Evolutionary conservation across 2,329 filamentous ascomycete genomes (phyloP), one percentile per base, ranked within the genome.

Genomic region (Ophiostoma angusticollis): DNA sequence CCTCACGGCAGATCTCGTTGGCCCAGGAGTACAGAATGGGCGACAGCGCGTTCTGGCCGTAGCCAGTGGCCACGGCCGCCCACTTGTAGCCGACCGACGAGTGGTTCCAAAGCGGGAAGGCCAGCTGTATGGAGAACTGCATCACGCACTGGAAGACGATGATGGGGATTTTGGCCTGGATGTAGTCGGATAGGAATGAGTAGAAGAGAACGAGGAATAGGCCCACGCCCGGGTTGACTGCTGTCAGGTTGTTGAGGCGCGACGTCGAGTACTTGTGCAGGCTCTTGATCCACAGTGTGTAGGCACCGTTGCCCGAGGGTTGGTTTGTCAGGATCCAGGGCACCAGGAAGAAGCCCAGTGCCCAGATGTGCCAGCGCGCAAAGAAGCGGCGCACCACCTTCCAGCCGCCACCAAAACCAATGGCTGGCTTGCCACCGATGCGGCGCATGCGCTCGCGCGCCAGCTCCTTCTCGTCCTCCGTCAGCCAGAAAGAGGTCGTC

Each of bases 211-310:
- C 32, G 12, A 41, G 18, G 22, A 30, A 30, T 13, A 41, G 21
- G 28, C 39, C 39, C n/a, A 32, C 39, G 17, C 33, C 39, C 13
- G 39, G 39, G 23, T 41, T 41, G 14, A 41, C 23, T 8, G 39
- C 33, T 9, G 39, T 41, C 16, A 44, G 35, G 13, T 41, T 22
- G 31, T 38, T 44, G 33, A 40, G 27, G 8, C 35, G 34, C 8
- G 42, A n/a, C 2, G 37, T 31, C 9, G 29, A 31, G 31, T 43
- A 40, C 4, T 17, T 36, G 31, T 16, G 19, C 5, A 75, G 48
- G 39, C 64, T 69, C 52, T 75, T 75, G 34, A 77, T 56, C 71
- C 71, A 76, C 0, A 77, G 58, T 3, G 74, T 51, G 43, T 69
- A 75, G 0, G 62, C 64, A 2, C 70, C 71, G 1, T 61, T 56